Base-by-base conservation (phyloP, 306 rosid genomes). In the Nissolia schottii region DNA sequence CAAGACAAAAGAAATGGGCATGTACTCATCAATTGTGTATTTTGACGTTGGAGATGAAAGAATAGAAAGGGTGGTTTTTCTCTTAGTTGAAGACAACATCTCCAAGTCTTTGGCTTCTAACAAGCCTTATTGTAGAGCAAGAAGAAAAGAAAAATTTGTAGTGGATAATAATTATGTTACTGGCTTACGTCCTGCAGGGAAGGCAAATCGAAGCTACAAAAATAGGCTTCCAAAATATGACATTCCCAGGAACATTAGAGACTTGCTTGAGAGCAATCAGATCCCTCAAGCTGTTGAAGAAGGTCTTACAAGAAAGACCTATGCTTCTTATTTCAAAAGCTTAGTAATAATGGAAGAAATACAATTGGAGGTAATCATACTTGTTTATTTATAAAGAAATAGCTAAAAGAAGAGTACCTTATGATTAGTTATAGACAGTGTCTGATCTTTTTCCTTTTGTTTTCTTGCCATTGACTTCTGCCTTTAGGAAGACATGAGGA, bases 261-360 rank as follows among this genome's bases (percentile, higher is more conserved):
- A 77, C 22, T 29, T 85, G 79, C 86, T 94, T 38, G 84, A 78
- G 73, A 83, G 59, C 55, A 70, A 81, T 68, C 77, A 86, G 73
- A 73, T 81, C 18, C 97, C 99, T 58, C 71, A 61, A 75, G 78
- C 64, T 54, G 76, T 94, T 32, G 64, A 51, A 29, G 84, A 81
- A 64, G 96, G 99, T 50, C 91, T 94, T 57, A 71, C 78, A 10
- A 77, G 37, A 40, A 63, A 12, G 41, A 87, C 34, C 41, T 94
- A 91, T 69, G 49, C 81, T 56, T 5, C 55, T 32, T 90, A 62
- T 71, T 94, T 94, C 77, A 84, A 79, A 79, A 53, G 80, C 27
- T 84, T 94, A 78, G 41, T 91, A 18, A 85, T 86, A 65, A 86
- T 94, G 96, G 99, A 94, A 79, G 99, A 94, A 82, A 67, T 94